Base-by-base conservation (phyloP, 768 basidiomycete species). In the Lentinula aciculospora region DNA sequence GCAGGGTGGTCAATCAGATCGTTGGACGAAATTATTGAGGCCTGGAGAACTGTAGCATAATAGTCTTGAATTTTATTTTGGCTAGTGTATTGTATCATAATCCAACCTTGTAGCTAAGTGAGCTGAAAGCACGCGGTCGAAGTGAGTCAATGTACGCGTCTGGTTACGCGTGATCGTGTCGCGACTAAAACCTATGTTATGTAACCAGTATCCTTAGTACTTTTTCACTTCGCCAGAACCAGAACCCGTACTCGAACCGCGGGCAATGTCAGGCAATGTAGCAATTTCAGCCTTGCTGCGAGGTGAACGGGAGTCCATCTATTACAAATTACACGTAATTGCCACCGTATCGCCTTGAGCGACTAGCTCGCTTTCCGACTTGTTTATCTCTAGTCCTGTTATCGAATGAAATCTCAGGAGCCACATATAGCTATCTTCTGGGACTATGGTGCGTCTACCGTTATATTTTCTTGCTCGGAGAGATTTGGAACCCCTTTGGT, bases 1-100 rank as follows among this genome's bases (percentile, higher is more conserved):
- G 80, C 83, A 0, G 89, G 87, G 7, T 92, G 89, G 89, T 81
- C 82, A n/a, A 77, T 82, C 13, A 74, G 80, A 54, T 86, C 84
- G 3, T 65, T 92, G 58, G 82, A 88, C 62, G 86, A 89, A 58
- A 75, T 90, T 28, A 74, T 89, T 29, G 73, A 73, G 3, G 74
- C 76, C 1, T 91, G 88, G 89, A 75, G 68, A 13, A 21, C 19
- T 57, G 31, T 55, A 46, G 47, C 56, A 47, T 54, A 59, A 23
- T 40, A 5, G 6, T n/a, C n/a, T 42, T 45, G n/a, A 40, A 23
- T 19, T 32, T 51, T 10, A 32, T 34, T 10, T n/a, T 32, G 12
- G 2, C 8, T 5, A 13, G 15, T 12, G 21, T 47, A 27, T 19
- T 29, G 29, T 47, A 39, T 39, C 17, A n/a, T 39, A 39, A 39